phyloP scores from a whole-genome alignment of 495 filamentous ascomycete species.

The Neurospora sp. region DNA sequence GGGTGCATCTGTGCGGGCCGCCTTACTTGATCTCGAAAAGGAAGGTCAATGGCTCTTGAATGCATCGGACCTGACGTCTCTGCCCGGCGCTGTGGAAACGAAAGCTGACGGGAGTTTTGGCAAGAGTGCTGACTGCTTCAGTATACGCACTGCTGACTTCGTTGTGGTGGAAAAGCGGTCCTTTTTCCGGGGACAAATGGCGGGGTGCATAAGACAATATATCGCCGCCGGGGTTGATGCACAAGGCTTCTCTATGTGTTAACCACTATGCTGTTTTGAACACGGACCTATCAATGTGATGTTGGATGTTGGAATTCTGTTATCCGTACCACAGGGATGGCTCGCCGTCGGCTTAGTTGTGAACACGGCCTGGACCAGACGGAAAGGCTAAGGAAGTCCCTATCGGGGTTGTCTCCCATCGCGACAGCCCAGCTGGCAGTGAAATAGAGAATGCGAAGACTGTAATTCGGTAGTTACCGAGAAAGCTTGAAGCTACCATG shows the following conservation, averaged over 20 bases:
- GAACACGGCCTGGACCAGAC: not conserved
- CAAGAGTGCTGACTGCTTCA: not conserved
- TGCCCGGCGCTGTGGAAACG: conserved; percentile 1
- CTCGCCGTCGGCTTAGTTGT: not conserved
- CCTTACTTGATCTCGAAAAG: conserved; percentile 13
- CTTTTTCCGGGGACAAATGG: conserved; percentile 17
- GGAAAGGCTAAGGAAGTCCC: not conserved
- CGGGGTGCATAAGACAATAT: conserved; percentile 18
- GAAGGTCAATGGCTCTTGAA: conserved; percentile 14
- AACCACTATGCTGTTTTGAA: conserved; percentile 2
- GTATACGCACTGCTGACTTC: not conserved
- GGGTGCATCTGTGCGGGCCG: conserved; percentile 5
- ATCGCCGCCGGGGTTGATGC: conserved; percentile 19
- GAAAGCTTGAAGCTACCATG: not conserved
- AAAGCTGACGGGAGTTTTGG: conserved; percentile 5
- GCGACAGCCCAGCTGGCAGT: not conserved
- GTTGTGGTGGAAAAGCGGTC: conserved; percentile 24
- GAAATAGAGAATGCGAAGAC: not conserved
- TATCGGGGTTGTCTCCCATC: not conserved
- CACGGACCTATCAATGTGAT: conserved; percentile 9
- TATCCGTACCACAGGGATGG: not conserved
- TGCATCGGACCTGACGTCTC: conserved; percentile 10
- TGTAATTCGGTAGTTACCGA: not conserved
- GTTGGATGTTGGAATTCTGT: conserved; percentile 6
- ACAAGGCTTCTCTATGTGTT: conserved; percentile 5